These are phyloP conservation scores for Ogataea trehaloabstinens DNA, from an alignment of 805 yeast genomes.

Conservation along the genomic window DNA sequence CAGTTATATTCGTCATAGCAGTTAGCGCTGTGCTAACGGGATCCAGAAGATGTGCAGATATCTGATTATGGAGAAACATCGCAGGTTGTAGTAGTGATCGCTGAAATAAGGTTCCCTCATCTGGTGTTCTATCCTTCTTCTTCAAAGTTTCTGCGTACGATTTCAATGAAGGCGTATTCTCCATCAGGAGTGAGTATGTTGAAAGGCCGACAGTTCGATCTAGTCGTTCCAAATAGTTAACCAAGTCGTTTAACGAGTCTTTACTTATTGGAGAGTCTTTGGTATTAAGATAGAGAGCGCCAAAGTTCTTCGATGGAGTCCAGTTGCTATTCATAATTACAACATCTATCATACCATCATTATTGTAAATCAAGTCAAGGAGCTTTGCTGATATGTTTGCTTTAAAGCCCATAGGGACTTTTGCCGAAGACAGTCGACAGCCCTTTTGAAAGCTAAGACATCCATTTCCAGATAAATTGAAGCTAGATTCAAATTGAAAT, in stretches of 20 bases:
- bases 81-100: slow-evolving; percentile 31
- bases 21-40: slow-evolving; percentile 28
- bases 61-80: slow-evolving; percentile 26
- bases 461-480: slow-evolving; percentile 32
- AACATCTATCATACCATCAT: slow-evolving; percentile 19
- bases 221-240: slow-evolving; percentile 24
- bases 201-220: slow-evolving; percentile 27
- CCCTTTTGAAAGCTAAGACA: slow-evolving; percentile 30
- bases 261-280: slow-evolving; percentile 19
- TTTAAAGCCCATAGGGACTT: slow-evolving; percentile 28
- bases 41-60: slow-evolving; percentile 27
- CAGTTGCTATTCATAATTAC: slow-evolving; percentile 29
- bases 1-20: slow-evolving; percentile 24
- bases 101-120: slow-evolving; percentile 25
- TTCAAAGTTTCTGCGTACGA: slow-evolving; percentile 18
- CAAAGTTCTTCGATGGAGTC: slow-evolving; percentile 32
- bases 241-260: slow-evolving; percentile 19
- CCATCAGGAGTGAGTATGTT: slow-evolving; percentile 23
- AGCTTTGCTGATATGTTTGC: slow-evolving; percentile 27
- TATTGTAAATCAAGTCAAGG: slow-evolving; percentile 7
- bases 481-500: slow-evolving; percentile 26
- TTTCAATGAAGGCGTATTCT: slow-evolving; percentile 27
- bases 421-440: slow-evolving; percentile 28
- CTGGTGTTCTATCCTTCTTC: slow-evolving; percentile 12
- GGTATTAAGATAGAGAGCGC: slow-evolving; percentile 23